Base-by-base conservation (phyloP, 2,329 filamentous ascomycete species). In the Fusarium scirpi region DNA sequence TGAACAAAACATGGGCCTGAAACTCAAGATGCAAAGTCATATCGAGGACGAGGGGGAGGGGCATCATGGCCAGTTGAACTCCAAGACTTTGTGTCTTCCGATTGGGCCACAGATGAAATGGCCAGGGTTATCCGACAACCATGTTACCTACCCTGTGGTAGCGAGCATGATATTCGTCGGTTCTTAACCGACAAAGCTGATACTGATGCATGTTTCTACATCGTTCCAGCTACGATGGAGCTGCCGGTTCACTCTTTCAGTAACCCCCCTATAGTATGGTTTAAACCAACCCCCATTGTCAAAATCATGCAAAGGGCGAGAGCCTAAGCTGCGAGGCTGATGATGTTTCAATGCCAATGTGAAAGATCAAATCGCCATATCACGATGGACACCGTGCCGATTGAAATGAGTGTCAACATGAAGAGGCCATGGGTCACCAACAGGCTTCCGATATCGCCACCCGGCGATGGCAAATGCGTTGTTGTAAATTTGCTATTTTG, bases 1-100 rank as follows among this genome's bases (percentile, higher is more conserved):
- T 66, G n/a, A 40, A 30, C 15, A 60, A 22, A 59, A 60, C 44
- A 45, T 60, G 65, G 46, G 40, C 59, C 55, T 62, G 54, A 61
- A 55, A 38, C 45, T 56, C 29, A 38, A 11, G 12, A 49, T 43
- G 15, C 9, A 40, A 41, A 55, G 53, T 66, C 61, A 51, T 48
- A 48, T 59, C 43, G 58, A 58, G 38, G 59, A 41, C 43, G 58
- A 58, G 38, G 59, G 45, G 29, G 32, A 47, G 38, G 24, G 48
- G 30, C 55, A 51, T 67, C 32, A 44, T 66, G 61, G 27, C 27
- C 47, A 53, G 45, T 32, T 66, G n/a, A 43, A 55, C 24, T 51
- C 44, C 20, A 25, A 32, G 43, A 44, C 20, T 44, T 53, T 38
- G 29, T 18, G 11, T 22, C 34, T 32, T 48, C 62, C 53, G 43